Conservation (phyloP, 306 rosid genomes). For the Lathyrus oleraceus region DNA sequence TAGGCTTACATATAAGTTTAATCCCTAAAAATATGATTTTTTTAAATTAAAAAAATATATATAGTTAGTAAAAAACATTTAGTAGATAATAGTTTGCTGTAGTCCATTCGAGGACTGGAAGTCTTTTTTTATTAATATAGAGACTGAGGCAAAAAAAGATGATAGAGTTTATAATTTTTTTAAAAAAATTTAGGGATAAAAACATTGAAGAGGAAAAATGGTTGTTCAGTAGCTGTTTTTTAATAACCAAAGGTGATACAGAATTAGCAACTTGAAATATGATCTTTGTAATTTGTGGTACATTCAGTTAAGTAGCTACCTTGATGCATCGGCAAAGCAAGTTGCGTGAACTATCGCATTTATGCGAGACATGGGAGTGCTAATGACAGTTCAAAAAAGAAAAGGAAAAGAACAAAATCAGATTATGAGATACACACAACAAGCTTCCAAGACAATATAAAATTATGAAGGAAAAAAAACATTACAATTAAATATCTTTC, state of each 20-base stretch:
- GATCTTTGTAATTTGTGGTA: slow-evolving; percentile 27
- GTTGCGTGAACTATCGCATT: slow-evolving; percentile 87
- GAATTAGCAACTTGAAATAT: slow-evolving; percentile 26
- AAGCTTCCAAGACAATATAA: slow-evolving; percentile 22
- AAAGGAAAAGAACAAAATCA: slow-evolving; percentile 7
- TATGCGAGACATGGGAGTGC: slow-evolving; percentile 79
- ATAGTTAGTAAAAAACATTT: neutral
- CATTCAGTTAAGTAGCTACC: slow-evolving; percentile 55
- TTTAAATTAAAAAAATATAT: neutral
- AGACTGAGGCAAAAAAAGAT: neutral
- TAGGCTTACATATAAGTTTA: neutral
- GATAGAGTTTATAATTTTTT: neutral
- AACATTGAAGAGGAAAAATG: neutral
- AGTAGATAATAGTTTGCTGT: neutral
- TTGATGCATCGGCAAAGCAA: slow-evolving; percentile 89
- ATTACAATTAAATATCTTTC: slow-evolving; percentile 12
- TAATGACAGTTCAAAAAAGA: slow-evolving; percentile 31
- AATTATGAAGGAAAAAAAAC: slow-evolving; percentile 13
- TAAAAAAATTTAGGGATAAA: neutral
- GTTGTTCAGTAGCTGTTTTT: neutral
- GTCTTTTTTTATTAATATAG: neutral
- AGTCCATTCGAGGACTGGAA: neutral
- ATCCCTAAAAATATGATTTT: neutral
- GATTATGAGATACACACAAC: slow-evolving; percentile 27
- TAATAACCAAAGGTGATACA: slow-evolving; percentile 13